Conservation (phyloP, 441 rosid species). For the Euphorbia schlechtendalii region DNA sequence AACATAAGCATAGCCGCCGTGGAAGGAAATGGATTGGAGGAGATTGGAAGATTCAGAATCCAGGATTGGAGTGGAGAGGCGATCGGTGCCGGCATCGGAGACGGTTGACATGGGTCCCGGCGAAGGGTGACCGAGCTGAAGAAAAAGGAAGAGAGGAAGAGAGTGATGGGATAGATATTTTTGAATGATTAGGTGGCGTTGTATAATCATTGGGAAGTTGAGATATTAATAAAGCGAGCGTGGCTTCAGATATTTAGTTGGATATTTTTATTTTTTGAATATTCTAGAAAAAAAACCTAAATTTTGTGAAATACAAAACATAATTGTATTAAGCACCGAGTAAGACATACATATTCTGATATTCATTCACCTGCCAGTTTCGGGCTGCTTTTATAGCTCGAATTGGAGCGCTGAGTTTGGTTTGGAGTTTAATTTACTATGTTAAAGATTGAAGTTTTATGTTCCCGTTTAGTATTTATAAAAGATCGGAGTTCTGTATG, state of each 20-base stretch:
- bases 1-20: slow-evolving; percentile 85
- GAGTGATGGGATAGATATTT: slow-evolving; percentile 8
- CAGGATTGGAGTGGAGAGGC: slow-evolving; percentile 58
- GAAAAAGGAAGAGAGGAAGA: neutral
- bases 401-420: no score
- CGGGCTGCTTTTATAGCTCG: no score
- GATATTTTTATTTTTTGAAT: slow-evolving; percentile 10
- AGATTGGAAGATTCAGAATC: slow-evolving; percentile 54
- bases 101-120: slow-evolving; percentile 23
- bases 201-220: slow-evolving; percentile 25
- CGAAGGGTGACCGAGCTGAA: neutral
- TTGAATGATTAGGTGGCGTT: slow-evolving; percentile 14
- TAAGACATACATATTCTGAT: no score
- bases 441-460: no score
- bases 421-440: no score
- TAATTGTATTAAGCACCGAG: no score
- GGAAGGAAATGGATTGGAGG: slow-evolving; percentile 54
- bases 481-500: no score
- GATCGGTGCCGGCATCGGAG: slow-evolving; percentile 16
- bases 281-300: no score
- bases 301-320: neutral
- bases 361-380: no score
- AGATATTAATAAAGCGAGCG: slow-evolving; percentile 7
- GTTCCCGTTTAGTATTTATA: no score
- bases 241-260: slow-evolving; percentile 1